Percentiles rank a stretch among this genome's conserved stretches.
These are phyloP conservation scores for Cordyceps pruinosa DNA, from an alignment of 2,329 filamentous ascomycete genomes.

Conservation along the genomic window DNA sequence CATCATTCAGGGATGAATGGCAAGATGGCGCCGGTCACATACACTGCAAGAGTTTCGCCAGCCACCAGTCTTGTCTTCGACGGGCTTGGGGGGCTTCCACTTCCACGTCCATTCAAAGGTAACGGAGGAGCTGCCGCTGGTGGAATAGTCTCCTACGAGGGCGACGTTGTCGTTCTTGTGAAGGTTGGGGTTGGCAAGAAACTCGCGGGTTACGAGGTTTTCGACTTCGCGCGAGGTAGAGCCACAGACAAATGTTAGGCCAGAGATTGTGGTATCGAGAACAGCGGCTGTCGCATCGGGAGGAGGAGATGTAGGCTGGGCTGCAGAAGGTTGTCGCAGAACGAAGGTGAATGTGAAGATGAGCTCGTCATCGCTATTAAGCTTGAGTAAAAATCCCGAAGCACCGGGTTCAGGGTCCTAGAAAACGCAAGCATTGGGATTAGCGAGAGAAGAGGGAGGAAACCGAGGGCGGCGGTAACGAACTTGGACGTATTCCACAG, in stretches of 20 bases:
- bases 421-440: background rate
- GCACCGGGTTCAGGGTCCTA: conserved; percentile 69
- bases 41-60: conserved; percentile 95
- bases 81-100: conserved; percentile 81
- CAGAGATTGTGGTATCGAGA: conserved; percentile 72
- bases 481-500: conserved; percentile 91
- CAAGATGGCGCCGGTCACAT: conserved; percentile 24
- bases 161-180: conserved; percentile 97
- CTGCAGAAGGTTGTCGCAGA: conserved; percentile 51
- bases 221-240: conserved; percentile 82
- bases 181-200: conserved; percentile 92
- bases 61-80: conserved; percentile 78
- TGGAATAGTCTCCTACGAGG: conserved; percentile 85
- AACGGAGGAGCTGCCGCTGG: conserved; percentile 73
- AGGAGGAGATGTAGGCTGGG: conserved; percentile 40
- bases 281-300: conserved; percentile 55
- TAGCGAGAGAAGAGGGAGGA: conserved; percentile 13
- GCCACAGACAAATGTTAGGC: conserved; percentile 87
- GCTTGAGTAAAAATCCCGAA: conserved; percentile 76
- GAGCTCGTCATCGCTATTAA: conserved; percentile 87
- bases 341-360: conserved; percentile 90
- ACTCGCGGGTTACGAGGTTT: conserved; percentile 88
- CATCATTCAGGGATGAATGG: background rate
- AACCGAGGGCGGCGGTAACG: conserved; percentile 20
- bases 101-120: conserved; percentile 95